These are phyloP conservation scores for Xylaria sp. DNA, from an alignment of 2,329 filamentous ascomycete species.

Conservation along the genomic window DNA sequence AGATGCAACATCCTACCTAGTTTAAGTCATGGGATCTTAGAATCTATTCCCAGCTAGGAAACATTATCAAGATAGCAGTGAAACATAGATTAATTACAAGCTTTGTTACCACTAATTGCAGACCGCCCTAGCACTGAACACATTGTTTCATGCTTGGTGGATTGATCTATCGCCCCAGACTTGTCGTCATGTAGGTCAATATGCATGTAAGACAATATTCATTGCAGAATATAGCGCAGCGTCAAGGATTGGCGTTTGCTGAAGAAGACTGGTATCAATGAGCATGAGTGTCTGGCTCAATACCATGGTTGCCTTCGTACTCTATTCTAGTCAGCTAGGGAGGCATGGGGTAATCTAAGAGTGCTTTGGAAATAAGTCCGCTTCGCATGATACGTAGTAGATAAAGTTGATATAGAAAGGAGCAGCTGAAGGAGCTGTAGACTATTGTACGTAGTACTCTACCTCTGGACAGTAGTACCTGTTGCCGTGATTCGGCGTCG, in stretches of 20 bases:
- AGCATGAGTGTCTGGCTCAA: neutral
- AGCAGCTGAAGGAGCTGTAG: neutral
- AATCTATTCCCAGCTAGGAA: neutral
- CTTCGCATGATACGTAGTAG: neutral
- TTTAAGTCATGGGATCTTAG: neutral
- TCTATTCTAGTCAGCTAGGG: neutral
- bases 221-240: neutral
- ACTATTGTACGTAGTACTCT: conserved; percentile 2
- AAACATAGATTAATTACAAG: conserved; percentile 7
- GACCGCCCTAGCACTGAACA: conserved; percentile 27
- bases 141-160: conserved; percentile 16
- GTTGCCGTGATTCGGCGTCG: neutral
- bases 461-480: neutral
- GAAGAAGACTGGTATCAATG: neutral
- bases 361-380: neutral
- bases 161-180: neutral
- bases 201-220: neutral
- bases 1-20: neutral
- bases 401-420: neutral
- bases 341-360: neutral
- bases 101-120: neutral
- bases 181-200: conserved; percentile 10
- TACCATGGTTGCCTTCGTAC: neutral
- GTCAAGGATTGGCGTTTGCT: neutral
- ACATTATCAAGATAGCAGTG: conserved; percentile 2